Base-by-base conservation (phyloP, 2,329 filamentous ascomycete species). In the Raffaelea ambrosiae region DNA sequence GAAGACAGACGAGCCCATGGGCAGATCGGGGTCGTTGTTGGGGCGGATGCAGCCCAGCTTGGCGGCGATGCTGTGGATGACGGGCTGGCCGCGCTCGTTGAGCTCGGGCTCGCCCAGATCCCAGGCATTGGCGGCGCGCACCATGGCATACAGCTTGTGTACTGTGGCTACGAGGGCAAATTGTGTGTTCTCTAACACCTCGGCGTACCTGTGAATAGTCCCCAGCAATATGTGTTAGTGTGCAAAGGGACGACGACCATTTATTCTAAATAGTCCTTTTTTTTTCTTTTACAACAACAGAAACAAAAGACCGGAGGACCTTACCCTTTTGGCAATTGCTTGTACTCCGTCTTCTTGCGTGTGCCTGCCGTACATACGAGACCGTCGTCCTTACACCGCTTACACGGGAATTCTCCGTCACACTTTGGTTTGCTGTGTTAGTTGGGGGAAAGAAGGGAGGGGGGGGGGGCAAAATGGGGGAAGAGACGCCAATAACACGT, bases 341-440 rank as follows among this genome's bases (percentile, higher is more conserved):
- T 83, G 61, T 79, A 83, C 57, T 83, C 79, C n/a, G 77, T 78
- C 74, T 83, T 83, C 59, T 82, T 83, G 52, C 79, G 68, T 14
- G 77, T 74, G 8, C 79, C 79, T 16, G 78, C 77, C 8, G 76
- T 81, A 63, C 79, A 83, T 19, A 83, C 76, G 8, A 81, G 66
- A 16, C 77, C 77, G 52, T 83, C 79, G 55, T 83, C 78, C 62
- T 80, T 82, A 61, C 79, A 83, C 57, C 79, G 68, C 64, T 83
- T 82, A 62, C 79, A 83, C 10, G 79, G 79, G 48, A 81, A 81
- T 57, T 82, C 78, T 52, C 79, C 79, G 54, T 83, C 78, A 58
- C 79, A 83, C 77, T 81, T 33, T 14, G 19, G 33, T 43, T n/a
- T n/a, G n/a, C n/a, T n/a, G n/a, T 44, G 45, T 48, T 46, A 58